Evolutionary conservation across 176 grass and related monocot species (phyloP), one percentile per base, ranked within the genome.

Genomic region (Avena sativa): DNA sequence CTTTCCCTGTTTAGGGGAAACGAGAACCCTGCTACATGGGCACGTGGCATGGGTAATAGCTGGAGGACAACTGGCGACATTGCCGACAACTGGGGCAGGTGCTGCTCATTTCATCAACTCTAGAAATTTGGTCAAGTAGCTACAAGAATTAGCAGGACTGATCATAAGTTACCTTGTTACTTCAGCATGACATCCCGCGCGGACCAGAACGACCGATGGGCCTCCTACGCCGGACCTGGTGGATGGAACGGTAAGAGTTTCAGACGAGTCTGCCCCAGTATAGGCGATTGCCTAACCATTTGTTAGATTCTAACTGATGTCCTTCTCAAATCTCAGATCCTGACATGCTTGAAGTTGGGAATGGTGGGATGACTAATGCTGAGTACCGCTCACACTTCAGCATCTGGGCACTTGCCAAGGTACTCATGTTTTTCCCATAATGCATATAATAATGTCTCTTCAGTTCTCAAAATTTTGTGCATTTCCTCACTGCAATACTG

Each of bases 21-120:
- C 48, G 67, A 91, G 17, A 81, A 97, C 71, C 97, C 97, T 50
- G 97, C 97, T 32, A 99, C 97, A 10, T 99, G 97, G 97, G 97
- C 92, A 65, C 51, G 91, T 1, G 2, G 80, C 28, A 83, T 94
- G 38, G 97, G 94, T 38, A 99, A 99, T 69, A 99, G 97, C 89
- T 97, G 97, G 97, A 96, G 97, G 88, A 99, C 97, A 67, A 99
- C 97, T 12, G 89, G n/a, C 0, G 94, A 99, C 81, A 99, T 99
- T 9, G 78, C 65, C 6, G 97, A 97, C 76, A 97, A 93, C 78
- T 99, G 97, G 97, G 72, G 20, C 69, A 97, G 94, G 97, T 95
- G 56, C 62, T 71, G 14, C 26, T 81, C 61, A 85, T 88, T 84
- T 75, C 38, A 51, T 81, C 43, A 11, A 14, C 1, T 82, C 46